Percentiles rank a stretch among this genome's conserved stretches.
Conservation (phyloP, 805 yeast genomes). For the Limtongozyma cylindracea region DNA sequence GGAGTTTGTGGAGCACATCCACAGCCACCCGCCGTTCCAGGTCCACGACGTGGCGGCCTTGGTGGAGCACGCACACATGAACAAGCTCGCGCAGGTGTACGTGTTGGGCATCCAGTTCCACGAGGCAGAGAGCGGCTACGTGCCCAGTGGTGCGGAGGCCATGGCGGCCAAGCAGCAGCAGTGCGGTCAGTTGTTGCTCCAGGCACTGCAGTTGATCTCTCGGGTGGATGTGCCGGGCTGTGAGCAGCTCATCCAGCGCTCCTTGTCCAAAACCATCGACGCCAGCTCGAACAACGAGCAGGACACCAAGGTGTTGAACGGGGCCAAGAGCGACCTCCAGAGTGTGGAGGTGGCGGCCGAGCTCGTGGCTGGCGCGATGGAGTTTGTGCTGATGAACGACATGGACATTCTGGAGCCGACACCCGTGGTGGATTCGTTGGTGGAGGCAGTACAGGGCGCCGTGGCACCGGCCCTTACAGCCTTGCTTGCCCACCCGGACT, state of each 20-base stretch:
- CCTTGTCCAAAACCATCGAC: constrained; percentile 5
- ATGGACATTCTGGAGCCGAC: constrained; percentile 2
- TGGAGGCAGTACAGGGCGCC: too few species aligned
- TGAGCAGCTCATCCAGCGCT: too few species aligned
- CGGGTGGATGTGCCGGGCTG: constrained; percentile 1
- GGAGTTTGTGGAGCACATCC: constrained; percentile 27
- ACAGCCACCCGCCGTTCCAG: constrained; percentile 4
- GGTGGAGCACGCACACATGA: constrained; percentile 3
- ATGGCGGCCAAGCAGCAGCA: too few species aligned
- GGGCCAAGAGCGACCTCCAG: constrained; percentile 26
- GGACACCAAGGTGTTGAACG: constrained; percentile 5
- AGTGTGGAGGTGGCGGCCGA: constrained; percentile 53
- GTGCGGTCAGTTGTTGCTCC: too few species aligned
- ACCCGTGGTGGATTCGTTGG: too few species aligned
- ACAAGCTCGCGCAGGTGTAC: constrained; percentile 9
- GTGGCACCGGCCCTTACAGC: too few species aligned
- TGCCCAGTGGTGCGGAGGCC: constrained; percentile 4
- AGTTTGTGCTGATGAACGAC: constrained; percentile 15
- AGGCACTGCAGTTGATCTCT: constrained; percentile 4
- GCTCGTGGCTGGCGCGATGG: constrained; percentile 50
- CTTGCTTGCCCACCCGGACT: too few species aligned
- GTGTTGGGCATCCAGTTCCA: constrained; percentile 17
- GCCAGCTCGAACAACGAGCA: constrained; percentile 1
- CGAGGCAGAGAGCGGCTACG: constrained; percentile 7
- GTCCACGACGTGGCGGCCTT: not conserved